phyloP scores from a whole-genome alignment of 805 yeast species.

The Schizosaccharomyces cryophilus region DNA sequence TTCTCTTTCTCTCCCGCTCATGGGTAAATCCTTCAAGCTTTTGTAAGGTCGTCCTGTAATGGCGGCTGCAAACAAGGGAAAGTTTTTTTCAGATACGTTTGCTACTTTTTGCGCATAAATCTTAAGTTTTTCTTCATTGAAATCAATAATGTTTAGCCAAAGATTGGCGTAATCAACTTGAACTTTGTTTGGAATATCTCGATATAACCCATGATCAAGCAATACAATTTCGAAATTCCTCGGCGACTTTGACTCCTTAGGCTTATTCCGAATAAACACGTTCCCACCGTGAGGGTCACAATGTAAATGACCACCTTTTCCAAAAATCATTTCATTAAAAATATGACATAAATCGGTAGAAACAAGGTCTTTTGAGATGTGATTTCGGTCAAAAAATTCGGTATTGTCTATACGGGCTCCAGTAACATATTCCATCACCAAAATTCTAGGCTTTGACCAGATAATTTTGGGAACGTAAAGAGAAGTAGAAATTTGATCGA shows the following conservation, averaged over 20 bases:
- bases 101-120: slow-evolving; percentile 58
- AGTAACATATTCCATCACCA: slow-evolving; percentile 44
- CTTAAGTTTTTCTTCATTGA: slow-evolving; percentile 40
- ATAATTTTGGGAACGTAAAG: slow-evolving; percentile 51
- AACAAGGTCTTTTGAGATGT: slow-evolving; percentile 54
- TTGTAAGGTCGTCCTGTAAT: slow-evolving; percentile 81
- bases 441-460: slow-evolving; percentile 40
- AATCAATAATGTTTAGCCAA: slow-evolving; percentile 72
- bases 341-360: slow-evolving; percentile 69
- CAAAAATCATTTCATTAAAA: slow-evolving; percentile 85
- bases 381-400: slow-evolving; percentile 31
- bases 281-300: slow-evolving; percentile 99
- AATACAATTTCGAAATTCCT: slow-evolving; percentile 77
- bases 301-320: slow-evolving; percentile 75
- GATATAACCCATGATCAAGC: slow-evolving; percentile 85
- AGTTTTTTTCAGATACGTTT: slow-evolving; percentile 45
- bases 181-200: slow-evolving; percentile 55
- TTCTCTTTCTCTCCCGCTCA: slow-evolving; percentile 22
- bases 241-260: slow-evolving; percentile 14
- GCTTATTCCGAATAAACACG: slow-evolving; percentile 41
- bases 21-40: slow-evolving; percentile 35
- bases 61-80: slow-evolving; percentile 73
- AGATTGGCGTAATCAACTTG: slow-evolving; percentile 68
- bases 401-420: slow-evolving; percentile 71
- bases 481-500: slow-evolving; percentile 42